Base-by-base conservation (phyloP, 1,284 basidiomycete genomes). In the Tilletia caries region DNA sequence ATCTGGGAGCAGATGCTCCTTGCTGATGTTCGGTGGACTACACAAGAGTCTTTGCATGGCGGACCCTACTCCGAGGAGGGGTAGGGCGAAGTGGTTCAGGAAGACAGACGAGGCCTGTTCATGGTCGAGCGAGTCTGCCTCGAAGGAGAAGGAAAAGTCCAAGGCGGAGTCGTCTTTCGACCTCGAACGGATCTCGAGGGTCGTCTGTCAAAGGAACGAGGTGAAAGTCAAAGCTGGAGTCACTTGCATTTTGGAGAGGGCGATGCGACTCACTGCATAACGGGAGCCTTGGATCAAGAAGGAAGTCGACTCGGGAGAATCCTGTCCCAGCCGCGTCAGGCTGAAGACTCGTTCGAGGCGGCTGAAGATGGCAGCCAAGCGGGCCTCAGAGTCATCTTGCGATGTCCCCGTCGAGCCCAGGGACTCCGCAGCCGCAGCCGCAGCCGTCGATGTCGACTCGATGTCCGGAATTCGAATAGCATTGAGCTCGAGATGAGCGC, bases 81-180 rank as follows among this genome's bases (percentile, higher is more conserved):
- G 58, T 10, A 62, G 58, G 18, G 58, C 58, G 13, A 10, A 33
- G 58, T 62, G 58, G 29, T 62, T 62, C 2, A 62, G 58, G 58
- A 62, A 62, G 29, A 62, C 58, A 18, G 58, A 62, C 29, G 58
- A 25, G 32, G 58, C 58, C 15, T 62, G 58, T 20, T 62, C 58
- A 34, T 62, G 58, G 32, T 62, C 58, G 33, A 62, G 58, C 32
- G 58, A 62, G 58, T 62, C 58, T 29, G 58, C 58, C 29, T 62
- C 58, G 29, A 62, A 62, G 32, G 58, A 20, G 29, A 62, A 62
- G 18, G 58, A 62, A 23, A 62, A 34, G 3, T 62, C 20, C 27
- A n/a, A 3, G 10, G 18, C 32, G 18, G 29, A 20, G 10, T 29
- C 29, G 18, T 15, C 32, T 23, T 29, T 62, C 1, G 25, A 27